Conservation (phyloP, 2,329 filamentous ascomycete species). For the Aureobasidium sp. region DNA sequence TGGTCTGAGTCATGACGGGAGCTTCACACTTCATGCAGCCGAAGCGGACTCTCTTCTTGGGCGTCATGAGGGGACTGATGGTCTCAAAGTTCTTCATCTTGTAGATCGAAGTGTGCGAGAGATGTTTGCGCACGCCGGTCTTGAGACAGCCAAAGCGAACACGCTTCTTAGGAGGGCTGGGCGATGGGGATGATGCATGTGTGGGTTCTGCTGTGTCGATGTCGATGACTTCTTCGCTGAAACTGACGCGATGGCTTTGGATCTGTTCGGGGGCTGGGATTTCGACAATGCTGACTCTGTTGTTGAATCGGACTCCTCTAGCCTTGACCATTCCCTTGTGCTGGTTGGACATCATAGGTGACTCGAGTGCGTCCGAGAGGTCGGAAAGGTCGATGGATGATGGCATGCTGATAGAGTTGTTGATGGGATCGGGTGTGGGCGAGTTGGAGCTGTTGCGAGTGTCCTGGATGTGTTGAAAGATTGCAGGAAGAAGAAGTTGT, state of each 20-base stretch:
- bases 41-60: slow-evolving; percentile 12
- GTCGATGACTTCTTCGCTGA: slow-evolving; percentile 13
- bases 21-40: slow-evolving; percentile 9
- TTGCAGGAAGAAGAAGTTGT: slow-evolving; percentile 2
- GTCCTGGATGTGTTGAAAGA: slow-evolving; percentile 2
- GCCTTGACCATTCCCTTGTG: not conserved
- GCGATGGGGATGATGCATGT: not conserved
- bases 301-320: slow-evolving; percentile 12
- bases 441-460: not conserved
- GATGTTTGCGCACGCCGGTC: not conserved
- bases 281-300: slow-evolving; percentile 7
- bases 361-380: not conserved
- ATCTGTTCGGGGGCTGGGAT: not conserved
- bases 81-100: slow-evolving; percentile 11
- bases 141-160: slow-evolving; percentile 15
- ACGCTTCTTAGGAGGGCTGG: slow-evolving; percentile 1
- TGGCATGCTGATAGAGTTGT: slow-evolving; percentile 3
- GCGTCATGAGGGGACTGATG: slow-evolving; percentile 7
- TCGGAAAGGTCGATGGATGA: not conserved
- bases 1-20: not conserved
- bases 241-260: not conserved
- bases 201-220: slow-evolving; percentile 1
- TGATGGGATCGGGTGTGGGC: not conserved
- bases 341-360: not conserved
- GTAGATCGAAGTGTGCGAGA: slow-evolving; percentile 13